Evolutionary conservation across 164 flowering plant species (phyloP).

Genomic region (Magnolia kwangsiensis): DNA sequence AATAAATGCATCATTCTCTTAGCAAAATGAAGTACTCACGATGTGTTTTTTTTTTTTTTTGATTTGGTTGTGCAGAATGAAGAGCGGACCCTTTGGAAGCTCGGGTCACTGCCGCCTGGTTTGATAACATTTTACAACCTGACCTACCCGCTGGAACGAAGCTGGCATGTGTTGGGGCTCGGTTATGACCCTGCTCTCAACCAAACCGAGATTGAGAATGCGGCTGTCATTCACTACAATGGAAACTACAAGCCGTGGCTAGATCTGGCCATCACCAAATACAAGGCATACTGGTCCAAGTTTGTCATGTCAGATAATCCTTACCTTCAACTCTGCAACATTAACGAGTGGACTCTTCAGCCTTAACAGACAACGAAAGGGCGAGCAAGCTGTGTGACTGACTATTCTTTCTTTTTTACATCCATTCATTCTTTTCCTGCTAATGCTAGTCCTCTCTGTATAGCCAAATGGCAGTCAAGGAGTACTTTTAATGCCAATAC

Average conservation of each 20-base stretch:
- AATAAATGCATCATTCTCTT: too few species aligned
- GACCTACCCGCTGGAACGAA: slow-evolving; percentile 74
- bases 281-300: slow-evolving; percentile 81
- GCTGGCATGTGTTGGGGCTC: slow-evolving; percentile 94
- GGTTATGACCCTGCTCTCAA: slow-evolving; percentile 98
- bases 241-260: slow-evolving; percentile 98
- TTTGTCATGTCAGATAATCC: slow-evolving; percentile 68
- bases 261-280: slow-evolving; percentile 78
- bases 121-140: slow-evolving; percentile 92
- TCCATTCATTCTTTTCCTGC: not conserved
- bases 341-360: slow-evolving; percentile 12
- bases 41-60: not conserved
- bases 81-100: slow-evolving; percentile 93
- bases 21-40: too few species aligned
- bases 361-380: not conserved
- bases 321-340: slow-evolving; percentile 66
- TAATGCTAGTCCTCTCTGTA: not conserved
- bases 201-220: slow-evolving; percentile 78
- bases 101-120: slow-evolving; percentile 94
- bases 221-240: slow-evolving; percentile 88
- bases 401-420: not conserved
- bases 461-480: not conserved
- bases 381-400: not conserved
- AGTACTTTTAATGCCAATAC: not conserved
- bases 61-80: slow-evolving; percentile 69